These are phyloP conservation scores for Epichloe elymi DNA, from an alignment of 2,329 filamentous ascomycete species.

Conservation along the genomic window DNA sequence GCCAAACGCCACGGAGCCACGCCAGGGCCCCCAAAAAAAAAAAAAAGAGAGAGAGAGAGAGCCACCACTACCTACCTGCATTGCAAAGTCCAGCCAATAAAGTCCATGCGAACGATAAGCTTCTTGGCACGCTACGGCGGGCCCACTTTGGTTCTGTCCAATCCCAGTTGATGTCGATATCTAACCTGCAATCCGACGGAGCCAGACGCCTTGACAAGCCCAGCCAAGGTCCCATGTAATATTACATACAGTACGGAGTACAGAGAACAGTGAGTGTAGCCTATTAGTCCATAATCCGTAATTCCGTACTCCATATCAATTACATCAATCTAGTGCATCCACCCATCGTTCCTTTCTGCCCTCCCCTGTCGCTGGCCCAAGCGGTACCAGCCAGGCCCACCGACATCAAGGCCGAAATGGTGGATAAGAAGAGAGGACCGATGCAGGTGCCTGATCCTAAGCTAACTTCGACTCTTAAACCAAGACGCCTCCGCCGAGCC, in stretches of 20 bases:
- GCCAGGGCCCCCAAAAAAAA: not conserved
- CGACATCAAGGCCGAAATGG: not conserved
- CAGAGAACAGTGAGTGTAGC: too few relatives aligned
- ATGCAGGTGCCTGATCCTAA: too few relatives aligned
- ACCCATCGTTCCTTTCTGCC: not conserved
- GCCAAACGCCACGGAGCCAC: too few relatives aligned
- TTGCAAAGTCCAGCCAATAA: not conserved
- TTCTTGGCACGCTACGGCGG: not conserved
- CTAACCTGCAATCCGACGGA: not conserved
- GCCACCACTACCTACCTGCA: not conserved
- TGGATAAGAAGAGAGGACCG: not conserved
- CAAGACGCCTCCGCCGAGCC: not conserved
- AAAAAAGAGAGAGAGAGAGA: not conserved
- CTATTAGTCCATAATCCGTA: too few relatives aligned
- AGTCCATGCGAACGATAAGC: conserved; percentile 1
- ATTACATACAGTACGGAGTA: not conserved
- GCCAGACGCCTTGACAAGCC: too few relatives aligned
- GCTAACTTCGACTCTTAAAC: too few relatives aligned
- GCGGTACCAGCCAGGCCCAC: not conserved
- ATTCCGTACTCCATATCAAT: too few relatives aligned
- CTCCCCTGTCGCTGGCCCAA: not conserved
- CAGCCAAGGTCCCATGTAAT: not conserved
- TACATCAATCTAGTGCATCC: not conserved
- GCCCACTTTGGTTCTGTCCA: not conserved
- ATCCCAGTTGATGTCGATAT: not conserved